These are phyloP conservation scores for Brassica rapa DNA, from an alignment of 345 rosid species.

Conservation along the genomic window DNA sequence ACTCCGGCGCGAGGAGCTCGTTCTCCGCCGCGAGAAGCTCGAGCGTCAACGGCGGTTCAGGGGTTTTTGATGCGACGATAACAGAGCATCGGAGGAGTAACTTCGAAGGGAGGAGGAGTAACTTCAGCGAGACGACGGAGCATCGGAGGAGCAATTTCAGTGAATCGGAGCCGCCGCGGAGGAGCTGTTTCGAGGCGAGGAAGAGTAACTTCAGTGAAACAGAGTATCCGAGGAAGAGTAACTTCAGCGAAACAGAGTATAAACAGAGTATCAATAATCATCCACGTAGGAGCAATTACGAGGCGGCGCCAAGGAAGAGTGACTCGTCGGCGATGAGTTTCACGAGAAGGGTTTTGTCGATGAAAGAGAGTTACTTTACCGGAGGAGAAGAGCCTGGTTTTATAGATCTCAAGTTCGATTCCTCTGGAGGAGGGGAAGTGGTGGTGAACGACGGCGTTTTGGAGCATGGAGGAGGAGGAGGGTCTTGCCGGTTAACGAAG, in stretches of 20 bases:
- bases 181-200: conserved; percentile 65
- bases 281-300: conserved; percentile 48
- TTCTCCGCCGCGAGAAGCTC: conserved; percentile 88
- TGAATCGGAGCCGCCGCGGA: conserved; percentile 54
- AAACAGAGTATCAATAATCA: conserved; percentile 7
- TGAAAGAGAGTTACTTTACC: conserved; percentile 69
- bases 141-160: conserved; percentile 74
- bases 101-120: conserved; percentile 47
- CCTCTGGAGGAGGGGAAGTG: conserved; percentile 52
- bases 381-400: conserved; percentile 83
- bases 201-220: conserved; percentile 63
- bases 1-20: conserved; percentile 64
- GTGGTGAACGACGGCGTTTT: conserved; percentile 37
- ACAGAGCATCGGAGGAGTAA: conserved; percentile 85
- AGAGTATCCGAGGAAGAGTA: conserved; percentile 47
- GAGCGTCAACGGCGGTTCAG: conserved; percentile 64
- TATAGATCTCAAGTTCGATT: conserved; percentile 86
- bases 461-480: conserved; percentile 51
- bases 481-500: conserved; percentile 66
- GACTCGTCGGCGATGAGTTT: conserved; percentile 38
- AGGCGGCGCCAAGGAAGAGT: conserved; percentile 44
- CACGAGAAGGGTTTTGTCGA: conserved; percentile 66
- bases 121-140: conserved; percentile 46
- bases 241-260: conserved; percentile 50
- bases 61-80: conserved; percentile 45